Evolutionary conservation across 139 green algal genomes (phyloP).

Genomic region (Chlamydomonas schloesseri): DNA sequence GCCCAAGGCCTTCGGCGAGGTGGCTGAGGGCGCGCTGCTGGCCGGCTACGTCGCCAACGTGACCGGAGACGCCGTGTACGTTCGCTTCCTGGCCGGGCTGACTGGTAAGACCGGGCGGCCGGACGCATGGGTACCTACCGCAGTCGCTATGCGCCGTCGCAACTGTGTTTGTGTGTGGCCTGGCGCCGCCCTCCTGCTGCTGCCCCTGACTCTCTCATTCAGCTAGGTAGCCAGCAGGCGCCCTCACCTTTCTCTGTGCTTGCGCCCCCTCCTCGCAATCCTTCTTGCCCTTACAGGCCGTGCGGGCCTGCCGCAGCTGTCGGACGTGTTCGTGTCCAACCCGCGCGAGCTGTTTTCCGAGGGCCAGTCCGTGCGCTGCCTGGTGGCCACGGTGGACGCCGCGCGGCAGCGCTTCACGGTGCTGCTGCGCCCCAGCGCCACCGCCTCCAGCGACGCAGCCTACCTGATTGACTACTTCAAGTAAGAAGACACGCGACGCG

Average conservation of each 20-base stretch:
- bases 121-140: too few species aligned
- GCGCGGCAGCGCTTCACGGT: conserved; percentile 60
- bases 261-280: too few species aligned
- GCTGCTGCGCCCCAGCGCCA: conserved; percentile 75
- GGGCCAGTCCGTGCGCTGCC: conserved; percentile 81
- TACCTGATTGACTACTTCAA: conserved; percentile 61
- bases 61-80: conserved; percentile 82
- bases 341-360: conserved; percentile 68
- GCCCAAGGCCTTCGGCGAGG: conserved; percentile 52
- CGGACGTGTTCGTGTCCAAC: conserved; percentile 85
- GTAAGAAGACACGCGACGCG: too few species aligned
- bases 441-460: conserved; percentile 48
- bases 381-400: conserved; percentile 56
- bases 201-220: too few species aligned
- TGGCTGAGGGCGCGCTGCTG: conserved; percentile 64
- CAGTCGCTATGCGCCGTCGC: too few species aligned
- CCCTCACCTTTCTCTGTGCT: too few species aligned
- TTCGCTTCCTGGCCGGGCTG: conserved; percentile 86
- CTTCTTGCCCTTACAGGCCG: too few species aligned
- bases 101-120: conserved; percentile 65
- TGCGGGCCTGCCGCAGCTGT: conserved; percentile 81
- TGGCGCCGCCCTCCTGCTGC: too few species aligned
- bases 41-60: conserved; percentile 88
- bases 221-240: too few species aligned
- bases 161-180: too few species aligned